Evolutionary conservation across 192 early-diverging fungal genomes (phyloP).

Genomic region (Gryganskiella cystojenkinii): DNA sequence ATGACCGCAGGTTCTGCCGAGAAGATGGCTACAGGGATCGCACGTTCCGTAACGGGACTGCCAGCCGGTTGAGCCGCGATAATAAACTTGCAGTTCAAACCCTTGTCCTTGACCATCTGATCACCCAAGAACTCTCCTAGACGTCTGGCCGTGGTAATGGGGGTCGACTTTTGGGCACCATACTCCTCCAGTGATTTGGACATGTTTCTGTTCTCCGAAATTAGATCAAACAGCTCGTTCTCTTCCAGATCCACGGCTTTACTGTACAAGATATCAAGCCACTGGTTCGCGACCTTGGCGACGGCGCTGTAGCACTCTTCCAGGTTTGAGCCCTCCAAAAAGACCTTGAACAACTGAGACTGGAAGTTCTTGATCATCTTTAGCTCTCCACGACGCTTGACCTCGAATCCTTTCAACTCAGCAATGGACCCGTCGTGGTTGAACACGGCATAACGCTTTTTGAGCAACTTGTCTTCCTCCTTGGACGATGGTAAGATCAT

Average conservation of each 20-base stretch:
- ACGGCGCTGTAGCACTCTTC: constrained; percentile 92
- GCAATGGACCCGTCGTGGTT: constrained; percentile 94
- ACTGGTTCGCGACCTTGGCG: constrained; percentile 90
- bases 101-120: constrained; percentile 98
- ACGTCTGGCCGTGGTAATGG: constrained; percentile 94
- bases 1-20: constrained; percentile 80
- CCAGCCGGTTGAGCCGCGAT: constrained; percentile 88
- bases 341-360: constrained; percentile 92
- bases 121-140: constrained; percentile 97
- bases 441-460: constrained; percentile 99
- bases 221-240: constrained; percentile 92
- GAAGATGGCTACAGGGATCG: constrained; percentile 96
- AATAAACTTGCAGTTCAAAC: constrained; percentile 95
- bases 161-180: constrained; percentile 92
- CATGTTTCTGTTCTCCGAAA: constrained; percentile 99
- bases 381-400: constrained; percentile 98
- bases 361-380: constrained; percentile 99
- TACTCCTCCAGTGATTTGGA: constrained; percentile 94
- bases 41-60: constrained; percentile 90
- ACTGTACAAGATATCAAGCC: constrained; percentile 94
- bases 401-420: constrained; percentile 98
- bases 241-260: constrained; percentile 86
- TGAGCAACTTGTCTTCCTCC: constrained; percentile 95
- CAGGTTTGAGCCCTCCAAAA: constrained; percentile 86
- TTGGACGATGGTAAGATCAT: constrained; percentile 98